Evolutionary conservation across 495 filamentous ascomycete genomes (phyloP).

Genomic region (Trichocladium antarcticum): DNA sequence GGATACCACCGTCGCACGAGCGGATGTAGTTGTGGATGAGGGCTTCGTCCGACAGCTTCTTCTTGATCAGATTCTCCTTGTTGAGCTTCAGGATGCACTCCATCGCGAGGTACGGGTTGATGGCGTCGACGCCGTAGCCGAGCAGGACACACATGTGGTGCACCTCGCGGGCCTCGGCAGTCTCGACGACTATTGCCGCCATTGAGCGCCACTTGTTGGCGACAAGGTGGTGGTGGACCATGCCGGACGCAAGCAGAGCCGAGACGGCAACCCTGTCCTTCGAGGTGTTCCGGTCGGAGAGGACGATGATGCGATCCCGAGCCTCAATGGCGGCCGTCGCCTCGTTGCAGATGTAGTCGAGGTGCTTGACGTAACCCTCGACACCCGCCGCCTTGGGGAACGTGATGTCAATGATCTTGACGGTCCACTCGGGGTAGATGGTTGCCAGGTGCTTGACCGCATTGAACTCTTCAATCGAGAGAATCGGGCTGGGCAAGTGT

Average conservation of each 20-base stretch:
- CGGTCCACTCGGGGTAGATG: constrained; percentile 73
- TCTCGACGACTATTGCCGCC: constrained; percentile 83
- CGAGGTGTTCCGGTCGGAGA: constrained; percentile 83
- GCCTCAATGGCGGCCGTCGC: constrained; percentile 76
- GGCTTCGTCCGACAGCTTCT: constrained; percentile 70
- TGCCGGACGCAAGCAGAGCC: constrained; percentile 77
- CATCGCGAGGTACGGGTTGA: constrained; percentile 95
- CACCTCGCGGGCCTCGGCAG: constrained; percentile 93
- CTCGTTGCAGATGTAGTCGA: constrained; percentile 82
- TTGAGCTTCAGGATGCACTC: constrained; percentile 99
- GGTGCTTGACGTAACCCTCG: constrained; percentile 73
- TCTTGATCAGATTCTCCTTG: constrained; percentile 86
- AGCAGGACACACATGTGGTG: constrained; percentile 98
- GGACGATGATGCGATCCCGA: constrained; percentile 74
- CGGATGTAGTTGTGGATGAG: constrained; percentile 96
- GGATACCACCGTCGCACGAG: constrained; percentile 92
- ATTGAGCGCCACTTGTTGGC: constrained; percentile 92
- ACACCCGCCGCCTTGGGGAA: constrained; percentile 84
- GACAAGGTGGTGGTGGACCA: constrained; percentile 96
- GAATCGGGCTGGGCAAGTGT: constrained; percentile 78
- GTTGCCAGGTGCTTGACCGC: constrained; percentile 67
- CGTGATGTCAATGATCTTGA: constrained; percentile 90
- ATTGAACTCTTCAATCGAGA: constrained; percentile 89
- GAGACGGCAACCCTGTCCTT: constrained; percentile 80
- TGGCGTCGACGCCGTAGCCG: constrained; percentile 90